phyloP scores from a whole-genome alignment of 2,329 filamentous ascomycete genomes.

The Lomentospora prolificans region DNA sequence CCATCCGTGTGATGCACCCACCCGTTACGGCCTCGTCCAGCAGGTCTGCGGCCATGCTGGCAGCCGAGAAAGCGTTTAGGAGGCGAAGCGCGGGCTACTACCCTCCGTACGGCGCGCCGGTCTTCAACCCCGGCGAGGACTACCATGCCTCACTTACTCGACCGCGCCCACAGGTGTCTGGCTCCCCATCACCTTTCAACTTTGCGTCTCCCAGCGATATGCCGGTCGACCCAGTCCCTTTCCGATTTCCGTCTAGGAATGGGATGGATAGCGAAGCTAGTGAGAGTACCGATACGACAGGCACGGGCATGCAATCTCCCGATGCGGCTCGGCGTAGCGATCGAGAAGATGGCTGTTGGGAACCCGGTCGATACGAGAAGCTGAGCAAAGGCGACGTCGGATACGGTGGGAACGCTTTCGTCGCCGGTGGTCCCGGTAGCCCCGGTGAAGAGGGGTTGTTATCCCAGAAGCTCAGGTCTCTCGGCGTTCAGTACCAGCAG shows the following conservation, averaged over 20 bases:
- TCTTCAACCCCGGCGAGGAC: not conserved
- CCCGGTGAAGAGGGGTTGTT: conserved; percentile 55
- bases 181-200: conserved; percentile 17
- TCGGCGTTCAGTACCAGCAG: conserved; percentile 36
- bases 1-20: conserved; percentile 41
- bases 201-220: conserved; percentile 21
- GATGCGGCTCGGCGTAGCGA: not conserved
- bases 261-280: conserved; percentile 23
- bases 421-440: conserved; percentile 24
- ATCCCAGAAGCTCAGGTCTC: conserved; percentile 55
- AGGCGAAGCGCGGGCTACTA: conserved; percentile 46
- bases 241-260: conserved; percentile 27
- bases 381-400: conserved; percentile 55
- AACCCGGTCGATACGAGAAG: conserved; percentile 46
- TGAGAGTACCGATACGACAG: conserved; percentile 16
- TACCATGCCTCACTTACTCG: not conserved
- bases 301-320: not conserved
- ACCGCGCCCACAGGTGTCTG: not conserved
- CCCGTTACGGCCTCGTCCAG: conserved; percentile 25
- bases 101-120: conserved; percentile 12
- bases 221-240: conserved; percentile 42
- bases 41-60: conserved; percentile 35
- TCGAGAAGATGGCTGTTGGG: not conserved
- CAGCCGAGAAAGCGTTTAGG: conserved; percentile 49
- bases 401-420: conserved; percentile 49